Conservation (phyloP, 306 rosid genomes). For the Benincasa hispida region DNA sequence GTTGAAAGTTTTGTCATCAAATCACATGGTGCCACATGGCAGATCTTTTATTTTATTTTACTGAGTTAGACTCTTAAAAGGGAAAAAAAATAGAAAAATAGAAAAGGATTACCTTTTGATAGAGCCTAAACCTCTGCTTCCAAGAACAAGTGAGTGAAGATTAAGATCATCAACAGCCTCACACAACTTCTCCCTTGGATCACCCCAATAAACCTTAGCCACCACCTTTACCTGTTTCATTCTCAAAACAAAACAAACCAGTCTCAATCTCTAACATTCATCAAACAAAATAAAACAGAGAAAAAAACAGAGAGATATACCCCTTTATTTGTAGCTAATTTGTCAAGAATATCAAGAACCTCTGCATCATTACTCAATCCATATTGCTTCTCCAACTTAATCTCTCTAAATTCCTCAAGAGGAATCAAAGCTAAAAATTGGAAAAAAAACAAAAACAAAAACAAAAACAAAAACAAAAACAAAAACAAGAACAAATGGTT, state of each 20-base stretch:
- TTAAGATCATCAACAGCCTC: conserved; percentile 17
- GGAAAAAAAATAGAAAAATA: too few species aligned
- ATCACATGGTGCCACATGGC: too few species aligned
- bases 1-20: too few species aligned
- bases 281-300: background rate
- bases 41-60: too few species aligned
- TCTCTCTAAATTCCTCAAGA: conserved; percentile 54
- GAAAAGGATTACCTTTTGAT: background rate
- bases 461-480: background rate
- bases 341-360: background rate
- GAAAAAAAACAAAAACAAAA: background rate
- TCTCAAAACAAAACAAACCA: background rate
- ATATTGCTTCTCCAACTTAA: conserved; percentile 53
- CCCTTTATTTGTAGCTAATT: background rate
- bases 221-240: conserved; percentile 28
- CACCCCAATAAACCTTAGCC: conserved; percentile 84
- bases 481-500: background rate
- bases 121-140: conserved; percentile 48
- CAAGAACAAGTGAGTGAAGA: conserved; percentile 37
- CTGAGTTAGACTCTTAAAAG: too few species aligned
- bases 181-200: conserved; percentile 21
- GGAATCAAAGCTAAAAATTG: conserved; percentile 74
- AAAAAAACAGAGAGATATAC: background rate
- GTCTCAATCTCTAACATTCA: background rate
- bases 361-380: conserved; percentile 43